Evolutionary conservation across 2,329 filamentous ascomycete species (phyloP).

Genomic region (Teratosphaeriaceae sp.): DNA sequence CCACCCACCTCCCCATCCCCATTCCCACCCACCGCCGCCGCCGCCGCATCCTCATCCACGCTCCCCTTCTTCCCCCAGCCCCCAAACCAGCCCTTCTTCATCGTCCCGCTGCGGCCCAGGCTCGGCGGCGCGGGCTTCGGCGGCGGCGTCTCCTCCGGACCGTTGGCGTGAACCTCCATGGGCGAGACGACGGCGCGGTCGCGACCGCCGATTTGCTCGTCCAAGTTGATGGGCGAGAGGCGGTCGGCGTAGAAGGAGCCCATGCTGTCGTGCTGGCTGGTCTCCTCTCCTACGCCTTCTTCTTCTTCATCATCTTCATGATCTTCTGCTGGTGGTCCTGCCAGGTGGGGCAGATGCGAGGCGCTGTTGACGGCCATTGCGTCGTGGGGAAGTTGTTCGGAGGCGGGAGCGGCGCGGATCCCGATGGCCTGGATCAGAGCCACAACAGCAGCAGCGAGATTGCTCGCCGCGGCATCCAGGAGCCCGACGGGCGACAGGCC

Average conservation of each 20-base stretch:
- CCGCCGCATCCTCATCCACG: conserved; percentile 6
- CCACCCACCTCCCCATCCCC: too few relatives aligned
- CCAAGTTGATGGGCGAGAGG: neutral
- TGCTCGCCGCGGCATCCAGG: conserved; percentile 85
- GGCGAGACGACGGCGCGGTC: neutral
- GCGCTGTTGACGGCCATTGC: neutral
- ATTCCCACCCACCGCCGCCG: too few relatives aligned
- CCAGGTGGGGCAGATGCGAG: too few relatives aligned
- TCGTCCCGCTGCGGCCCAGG: conserved; percentile 8
- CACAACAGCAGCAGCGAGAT: conserved; percentile 78
- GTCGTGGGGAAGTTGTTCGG: conserved; percentile 4
- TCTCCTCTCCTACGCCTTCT: too few relatives aligned
- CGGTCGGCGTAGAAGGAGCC: conserved; percentile 13
- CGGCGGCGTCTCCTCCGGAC: neutral
- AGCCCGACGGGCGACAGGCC: conserved; percentile 90
- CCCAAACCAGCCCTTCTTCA: conserved; percentile 12
- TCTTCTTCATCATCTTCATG: too few relatives aligned
- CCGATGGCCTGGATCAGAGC: conserved; percentile 80
- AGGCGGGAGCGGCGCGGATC: conserved; percentile 48
- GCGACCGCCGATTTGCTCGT: neutral
- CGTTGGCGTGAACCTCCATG: neutral
- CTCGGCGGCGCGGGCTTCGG: conserved; percentile 8
- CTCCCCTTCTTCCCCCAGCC: conserved; percentile 11
- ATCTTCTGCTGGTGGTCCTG: too few relatives aligned
- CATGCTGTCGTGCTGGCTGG: conserved; percentile 9